A percentile compares a stretch with the other conserved stretches of the same genome.
Evolutionary conservation across 306 rosid species (phyloP).

Genomic region (Vigna angularis): DNA sequence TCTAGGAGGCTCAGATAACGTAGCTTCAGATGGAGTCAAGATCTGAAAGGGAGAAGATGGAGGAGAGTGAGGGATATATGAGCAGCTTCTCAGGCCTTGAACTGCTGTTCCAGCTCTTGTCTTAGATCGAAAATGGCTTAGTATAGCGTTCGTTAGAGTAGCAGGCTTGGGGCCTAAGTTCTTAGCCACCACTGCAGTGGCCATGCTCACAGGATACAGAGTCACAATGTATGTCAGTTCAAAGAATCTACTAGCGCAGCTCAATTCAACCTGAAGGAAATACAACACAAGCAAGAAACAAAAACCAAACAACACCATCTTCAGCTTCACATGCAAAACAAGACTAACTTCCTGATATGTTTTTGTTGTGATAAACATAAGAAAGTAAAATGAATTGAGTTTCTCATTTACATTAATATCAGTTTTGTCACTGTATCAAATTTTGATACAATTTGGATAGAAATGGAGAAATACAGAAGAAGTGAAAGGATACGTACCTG

Average conservation of each 20-base stretch:
- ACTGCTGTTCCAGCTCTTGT: conserved; percentile 74
- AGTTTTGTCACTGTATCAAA: too few relatives aligned
- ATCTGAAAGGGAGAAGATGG: conserved; percentile 78
- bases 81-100: conserved; percentile 79
- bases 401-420: too few relatives aligned
- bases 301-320: conserved; percentile 6
- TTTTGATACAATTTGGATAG: too few relatives aligned
- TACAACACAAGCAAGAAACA: neutral
- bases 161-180: conserved; percentile 70
- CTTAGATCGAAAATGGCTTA: conserved; percentile 80
- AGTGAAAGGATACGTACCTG: conserved; percentile 68
- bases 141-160: conserved; percentile 70
- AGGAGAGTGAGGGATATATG: conserved; percentile 76
- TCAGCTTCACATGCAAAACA: neutral
- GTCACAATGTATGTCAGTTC: conserved; percentile 81
- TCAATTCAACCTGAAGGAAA: conserved; percentile 55
- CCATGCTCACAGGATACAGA: conserved; percentile 84
- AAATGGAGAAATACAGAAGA: too few relatives aligned
- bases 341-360: neutral
- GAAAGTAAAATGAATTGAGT: too few relatives aligned
- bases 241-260: conserved; percentile 52
- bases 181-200: conserved; percentile 81
- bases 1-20: conserved; percentile 56
- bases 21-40: conserved; percentile 73
- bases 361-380: too few relatives aligned